Evolutionary conservation across 257 asterid species (phyloP).

Genomic region (Verbena officinalis): DNA sequence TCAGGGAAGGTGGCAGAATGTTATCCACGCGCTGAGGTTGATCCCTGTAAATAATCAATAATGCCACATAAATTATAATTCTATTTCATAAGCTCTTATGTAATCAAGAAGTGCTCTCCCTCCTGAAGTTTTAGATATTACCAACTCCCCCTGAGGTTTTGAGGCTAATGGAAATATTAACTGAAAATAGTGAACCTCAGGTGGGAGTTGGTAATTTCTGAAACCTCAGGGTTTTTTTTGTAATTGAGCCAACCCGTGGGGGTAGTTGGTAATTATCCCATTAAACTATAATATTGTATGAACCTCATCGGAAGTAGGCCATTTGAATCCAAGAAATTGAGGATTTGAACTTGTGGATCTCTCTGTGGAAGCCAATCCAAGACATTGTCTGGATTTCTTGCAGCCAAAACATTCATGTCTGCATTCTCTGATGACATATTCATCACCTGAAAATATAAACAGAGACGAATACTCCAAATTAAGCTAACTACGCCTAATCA

Average conservation of each 20-base stretch:
- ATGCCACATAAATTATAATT: no score
- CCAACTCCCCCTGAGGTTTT: no score
- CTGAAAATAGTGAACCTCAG: no score
- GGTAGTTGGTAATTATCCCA: no score
- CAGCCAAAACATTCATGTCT: slow-evolving; percentile 43
- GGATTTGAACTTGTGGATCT: slow-evolving; percentile 69
- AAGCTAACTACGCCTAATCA: neutral
- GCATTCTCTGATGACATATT: slow-evolving; percentile 42
- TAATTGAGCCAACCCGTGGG: no score
- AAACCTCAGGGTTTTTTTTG: no score
- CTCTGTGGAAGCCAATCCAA: slow-evolving; percentile 78
- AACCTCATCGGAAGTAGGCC: slow-evolving; percentile 72
- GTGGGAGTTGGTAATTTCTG: no score
- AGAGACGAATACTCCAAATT: slow-evolving; percentile 1
- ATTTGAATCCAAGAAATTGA: slow-evolving; percentile 72
- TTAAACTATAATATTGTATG: neutral
- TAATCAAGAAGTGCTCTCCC: no score
- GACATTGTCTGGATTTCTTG: slow-evolving; percentile 40
- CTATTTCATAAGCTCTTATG: no score
- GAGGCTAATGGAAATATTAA: no score
- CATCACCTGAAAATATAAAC: slow-evolving; percentile 44
- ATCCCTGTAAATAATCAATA: slow-evolving; percentile 61
- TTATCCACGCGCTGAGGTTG: slow-evolving; percentile 50
- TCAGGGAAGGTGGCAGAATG: slow-evolving; percentile 46
- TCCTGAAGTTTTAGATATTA: no score